A percentile compares a stretch with the other conserved stretches of the same genome.
phyloP scores from a whole-genome alignment of 805 yeast species.

The Schwanniomyces pseudopolymorphus region DNA sequence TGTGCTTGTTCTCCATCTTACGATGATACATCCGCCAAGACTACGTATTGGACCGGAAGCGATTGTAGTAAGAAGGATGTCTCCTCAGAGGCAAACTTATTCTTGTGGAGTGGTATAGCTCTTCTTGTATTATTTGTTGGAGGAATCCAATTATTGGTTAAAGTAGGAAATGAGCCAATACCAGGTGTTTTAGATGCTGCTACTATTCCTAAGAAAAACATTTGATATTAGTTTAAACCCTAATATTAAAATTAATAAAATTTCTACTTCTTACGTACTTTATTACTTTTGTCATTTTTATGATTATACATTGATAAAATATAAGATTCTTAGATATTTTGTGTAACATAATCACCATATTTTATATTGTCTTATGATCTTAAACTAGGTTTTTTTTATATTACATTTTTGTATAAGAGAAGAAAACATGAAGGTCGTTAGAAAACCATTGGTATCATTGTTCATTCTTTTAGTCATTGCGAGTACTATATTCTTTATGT shows the following conservation, averaged over 20 bases:
- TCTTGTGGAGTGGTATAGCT: slow-evolving; percentile 64
- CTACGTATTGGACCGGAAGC: slow-evolving; percentile 55
- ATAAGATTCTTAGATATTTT: background rate
- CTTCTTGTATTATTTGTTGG: slow-evolving; percentile 45
- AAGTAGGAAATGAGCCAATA: slow-evolving; percentile 59
- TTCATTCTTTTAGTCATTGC: slow-evolving; percentile 22
- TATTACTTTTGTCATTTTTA: background rate
- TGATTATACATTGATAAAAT: background rate
- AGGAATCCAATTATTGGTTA: slow-evolving; percentile 53
- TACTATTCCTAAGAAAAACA: slow-evolving; percentile 41
- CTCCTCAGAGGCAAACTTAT: slow-evolving; percentile 61
- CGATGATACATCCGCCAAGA: slow-evolving; percentile 40
- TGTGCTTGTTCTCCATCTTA: slow-evolving; percentile 50
- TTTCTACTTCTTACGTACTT: background rate
- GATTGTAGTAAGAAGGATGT: slow-evolving; percentile 70
- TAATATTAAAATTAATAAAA: background rate
- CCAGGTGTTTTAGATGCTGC: slow-evolving; percentile 71
- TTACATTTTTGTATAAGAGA: background rate
- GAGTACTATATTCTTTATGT: slow-evolving; percentile 26
- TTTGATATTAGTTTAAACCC: slow-evolving; percentile 1
- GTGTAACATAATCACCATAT: background rate
- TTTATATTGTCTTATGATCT: background rate
- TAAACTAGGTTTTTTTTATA: no score
- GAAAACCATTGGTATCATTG: slow-evolving; percentile 28
- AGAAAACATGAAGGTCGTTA: slow-evolving; percentile 18